These are phyloP conservation scores for Pascua sp. DNA, from an alignment of 1,284 basidiomycete genomes.

Conservation along the genomic window DNA sequence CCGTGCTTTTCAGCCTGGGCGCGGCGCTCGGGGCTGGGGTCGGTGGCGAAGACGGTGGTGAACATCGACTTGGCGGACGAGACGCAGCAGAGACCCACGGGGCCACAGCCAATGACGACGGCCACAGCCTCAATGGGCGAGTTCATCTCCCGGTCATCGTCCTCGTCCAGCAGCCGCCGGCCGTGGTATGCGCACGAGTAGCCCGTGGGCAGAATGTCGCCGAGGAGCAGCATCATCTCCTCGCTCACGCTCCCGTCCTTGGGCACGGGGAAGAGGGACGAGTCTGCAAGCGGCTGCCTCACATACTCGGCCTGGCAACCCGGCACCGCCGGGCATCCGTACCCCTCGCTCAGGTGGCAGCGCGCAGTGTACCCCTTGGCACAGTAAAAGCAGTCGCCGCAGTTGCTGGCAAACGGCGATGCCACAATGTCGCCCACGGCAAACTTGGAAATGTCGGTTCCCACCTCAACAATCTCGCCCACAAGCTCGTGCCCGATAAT, in stretches of 20 bases:
- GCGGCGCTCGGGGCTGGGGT: slow-evolving; percentile 24
- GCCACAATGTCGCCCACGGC: slow-evolving; percentile 76
- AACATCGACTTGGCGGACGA: slow-evolving; percentile 47
- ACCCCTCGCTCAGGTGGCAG: slow-evolving; percentile 58
- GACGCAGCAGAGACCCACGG: slow-evolving; percentile 49
- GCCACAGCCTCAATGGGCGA: slow-evolving; percentile 29
- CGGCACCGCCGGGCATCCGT: slow-evolving; percentile 48
- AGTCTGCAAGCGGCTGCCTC: slow-evolving; percentile 59
- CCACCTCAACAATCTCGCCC: slow-evolving; percentile 70
- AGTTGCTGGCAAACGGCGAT: slow-evolving; percentile 77
- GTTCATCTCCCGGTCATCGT: slow-evolving; percentile 23
- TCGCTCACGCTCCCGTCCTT: slow-evolving; percentile 29
- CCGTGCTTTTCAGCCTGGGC: slow-evolving; percentile 40
- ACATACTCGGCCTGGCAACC: slow-evolving; percentile 79
- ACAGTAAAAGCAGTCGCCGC: slow-evolving; percentile 58
- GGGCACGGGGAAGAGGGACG: slow-evolving; percentile 47
- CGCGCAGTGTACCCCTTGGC: slow-evolving; percentile 69
- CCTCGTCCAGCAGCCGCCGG: slow-evolving; percentile 31
- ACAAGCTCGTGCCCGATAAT: slow-evolving; percentile 73
- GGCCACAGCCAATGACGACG: slow-evolving; percentile 51
- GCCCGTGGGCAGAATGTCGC: slow-evolving; percentile 51
- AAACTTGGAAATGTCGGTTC: slow-evolving; percentile 63
- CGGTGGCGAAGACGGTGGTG: slow-evolving; percentile 37
- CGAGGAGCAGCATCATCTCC: slow-evolving; percentile 48
- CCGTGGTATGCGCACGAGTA: slow-evolving; percentile 45